Conservation (phyloP, 306 rosid genomes). For the Dryas octopetala region DNA sequence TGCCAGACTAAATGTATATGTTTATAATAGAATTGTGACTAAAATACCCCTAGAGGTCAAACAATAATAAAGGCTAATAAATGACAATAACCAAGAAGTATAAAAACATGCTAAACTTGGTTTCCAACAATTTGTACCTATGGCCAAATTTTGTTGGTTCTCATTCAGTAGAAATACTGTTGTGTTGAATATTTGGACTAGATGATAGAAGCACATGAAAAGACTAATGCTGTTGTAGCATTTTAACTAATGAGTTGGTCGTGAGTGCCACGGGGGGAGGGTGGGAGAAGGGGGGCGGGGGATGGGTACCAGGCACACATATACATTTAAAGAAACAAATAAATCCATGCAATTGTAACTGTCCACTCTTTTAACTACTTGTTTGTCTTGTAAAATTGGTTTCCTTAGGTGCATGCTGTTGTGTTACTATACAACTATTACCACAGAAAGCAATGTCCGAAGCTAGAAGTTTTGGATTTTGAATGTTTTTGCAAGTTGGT, state of each 20-base stretch:
- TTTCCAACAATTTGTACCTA: neutral
- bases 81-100: neutral
- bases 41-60: neutral
- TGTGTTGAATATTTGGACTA: too few species aligned
- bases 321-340: too few species aligned
- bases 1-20: neutral
- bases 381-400: constrained; percentile 30
- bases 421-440: constrained; percentile 78
- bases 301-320: too few species aligned
- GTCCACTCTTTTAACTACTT: constrained; percentile 30
- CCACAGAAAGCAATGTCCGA: constrained; percentile 58
- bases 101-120: neutral
- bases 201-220: too few species aligned
- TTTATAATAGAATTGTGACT: neutral
- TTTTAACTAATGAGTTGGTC: too few species aligned
- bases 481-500: constrained; percentile 68
- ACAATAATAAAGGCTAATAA: neutral
- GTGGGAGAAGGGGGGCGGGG: too few species aligned
- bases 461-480: constrained; percentile 54
- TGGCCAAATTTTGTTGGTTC: neutral
- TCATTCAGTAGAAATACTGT: too few species aligned
- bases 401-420: constrained; percentile 63
- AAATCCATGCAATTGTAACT: neutral
- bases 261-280: too few species aligned
- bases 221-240: too few species aligned